Evolutionary conservation across 2,329 filamentous ascomycete genomes (phyloP).

Genomic region (Xylaria sp.): DNA sequence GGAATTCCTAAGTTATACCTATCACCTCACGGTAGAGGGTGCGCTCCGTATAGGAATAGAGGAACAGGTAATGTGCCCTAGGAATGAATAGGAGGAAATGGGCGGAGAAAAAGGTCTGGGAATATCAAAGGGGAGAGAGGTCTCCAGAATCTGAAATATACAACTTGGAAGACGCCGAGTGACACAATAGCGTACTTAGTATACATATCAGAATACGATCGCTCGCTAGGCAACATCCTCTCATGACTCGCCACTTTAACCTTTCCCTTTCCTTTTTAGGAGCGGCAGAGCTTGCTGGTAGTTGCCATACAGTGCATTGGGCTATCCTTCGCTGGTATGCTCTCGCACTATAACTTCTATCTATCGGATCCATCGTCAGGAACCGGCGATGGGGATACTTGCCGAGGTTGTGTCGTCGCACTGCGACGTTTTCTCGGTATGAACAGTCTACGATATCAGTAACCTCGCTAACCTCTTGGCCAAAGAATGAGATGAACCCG

Average conservation of each 20-base stretch:
- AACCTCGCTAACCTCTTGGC: background rate
- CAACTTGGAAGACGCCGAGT: background rate
- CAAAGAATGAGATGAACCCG: background rate
- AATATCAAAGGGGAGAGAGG: background rate
- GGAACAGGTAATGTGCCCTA: slow-evolving; percentile 16
- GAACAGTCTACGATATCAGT: background rate
- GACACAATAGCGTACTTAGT: background rate
- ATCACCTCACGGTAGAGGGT: background rate
- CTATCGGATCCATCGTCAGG: background rate
- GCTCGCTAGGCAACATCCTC: slow-evolving; percentile 5
- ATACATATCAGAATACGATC: background rate
- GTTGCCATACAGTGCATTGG: slow-evolving; percentile 13
- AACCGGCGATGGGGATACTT: background rate
- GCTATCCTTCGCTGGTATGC: background rate
- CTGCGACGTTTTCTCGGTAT: background rate
- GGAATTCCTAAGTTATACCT: background rate
- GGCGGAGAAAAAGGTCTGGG: background rate
- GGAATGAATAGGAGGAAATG: slow-evolving; percentile 9
- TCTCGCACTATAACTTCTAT: too few species aligned
- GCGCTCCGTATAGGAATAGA: slow-evolving; percentile 1
- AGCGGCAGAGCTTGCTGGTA: slow-evolving; percentile 9
- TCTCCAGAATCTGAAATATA: slow-evolving; percentile 14
- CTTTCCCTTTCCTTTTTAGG: background rate
- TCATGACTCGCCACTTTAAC: slow-evolving; percentile 8
- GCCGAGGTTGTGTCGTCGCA: background rate